Conservation (phyloP, 1,139 yeast genomes). For the Diutina siamensis region DNA sequence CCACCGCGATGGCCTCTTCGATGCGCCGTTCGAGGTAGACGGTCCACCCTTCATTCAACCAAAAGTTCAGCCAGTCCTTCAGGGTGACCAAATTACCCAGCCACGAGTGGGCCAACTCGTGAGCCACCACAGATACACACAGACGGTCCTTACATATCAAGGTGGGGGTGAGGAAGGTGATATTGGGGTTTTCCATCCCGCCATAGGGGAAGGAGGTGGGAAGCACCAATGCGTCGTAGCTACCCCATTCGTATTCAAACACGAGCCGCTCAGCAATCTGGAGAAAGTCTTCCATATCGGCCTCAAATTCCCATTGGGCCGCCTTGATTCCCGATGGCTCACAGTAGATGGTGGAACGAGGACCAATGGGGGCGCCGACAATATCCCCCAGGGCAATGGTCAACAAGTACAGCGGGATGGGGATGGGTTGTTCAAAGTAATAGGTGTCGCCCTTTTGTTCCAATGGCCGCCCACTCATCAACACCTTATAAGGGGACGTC, state of each 20-base stretch:
- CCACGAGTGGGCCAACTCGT: constrained; percentile 90
- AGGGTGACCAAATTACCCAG: constrained; percentile 84
- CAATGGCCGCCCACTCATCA: constrained; percentile 55
- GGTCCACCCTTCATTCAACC: constrained; percentile 96
- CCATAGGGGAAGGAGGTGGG: constrained; percentile 88
- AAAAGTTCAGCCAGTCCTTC: constrained; percentile 87
- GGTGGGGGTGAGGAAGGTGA: constrained; percentile 88
- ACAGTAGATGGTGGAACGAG: constrained; percentile 71
- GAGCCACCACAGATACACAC: constrained; percentile 82
- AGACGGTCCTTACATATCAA: constrained; percentile 77
- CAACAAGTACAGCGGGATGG: constrained; percentile 76
- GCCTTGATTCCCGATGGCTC: constrained; percentile 62
- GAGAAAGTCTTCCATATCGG: constrained; percentile 72
- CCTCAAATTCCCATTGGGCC: constrained; percentile 70
- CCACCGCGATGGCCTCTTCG: constrained; percentile 49
- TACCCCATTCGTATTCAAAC: constrained; percentile 80
- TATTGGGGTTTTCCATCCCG: constrained; percentile 92
- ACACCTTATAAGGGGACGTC: constrained; percentile 51
- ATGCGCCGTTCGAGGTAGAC: constrained; percentile 84
- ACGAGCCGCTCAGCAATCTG: constrained; percentile 69
- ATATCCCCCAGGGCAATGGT: constrained; percentile 84
- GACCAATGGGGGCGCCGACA: constrained; percentile 61
- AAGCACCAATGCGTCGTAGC: constrained; percentile 68
- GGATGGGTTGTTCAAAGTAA: constrained; percentile 59
- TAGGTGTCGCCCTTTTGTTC: constrained; percentile 23